These are phyloP conservation scores for Penicillium lagena DNA, from an alignment of 495 filamentous ascomycete genomes.

Conservation along the genomic window DNA sequence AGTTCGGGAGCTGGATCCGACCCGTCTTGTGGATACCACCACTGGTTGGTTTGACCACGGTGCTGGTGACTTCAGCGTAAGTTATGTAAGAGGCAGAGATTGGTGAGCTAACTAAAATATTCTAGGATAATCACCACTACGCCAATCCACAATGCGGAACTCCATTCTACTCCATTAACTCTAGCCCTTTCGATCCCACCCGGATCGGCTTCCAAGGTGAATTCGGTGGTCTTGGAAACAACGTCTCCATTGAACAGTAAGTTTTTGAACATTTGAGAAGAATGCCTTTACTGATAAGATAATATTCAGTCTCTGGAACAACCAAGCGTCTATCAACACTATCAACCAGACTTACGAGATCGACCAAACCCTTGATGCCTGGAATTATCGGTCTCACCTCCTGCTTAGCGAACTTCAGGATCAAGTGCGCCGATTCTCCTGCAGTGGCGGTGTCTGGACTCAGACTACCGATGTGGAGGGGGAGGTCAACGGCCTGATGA, in stretches of 20 bases:
- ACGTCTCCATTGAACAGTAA: slow-evolving; percentile 45
- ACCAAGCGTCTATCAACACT: slow-evolving; percentile 42
- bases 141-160: slow-evolving; percentile 64
- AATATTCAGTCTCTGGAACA: slow-evolving; percentile 44
- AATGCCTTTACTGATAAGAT: too few species aligned
- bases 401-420: slow-evolving; percentile 49
- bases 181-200: slow-evolving; percentile 49
- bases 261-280: too few species aligned
- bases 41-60: slow-evolving; percentile 59
- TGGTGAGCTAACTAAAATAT: too few species aligned
- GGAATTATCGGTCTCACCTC: slow-evolving; percentile 56
- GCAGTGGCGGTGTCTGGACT: slow-evolving; percentile 57
- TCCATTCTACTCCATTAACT: slow-evolving; percentile 51
- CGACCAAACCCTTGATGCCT: slow-evolving; percentile 46
- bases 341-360: slow-evolving; percentile 66
- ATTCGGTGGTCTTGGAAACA: slow-evolving; percentile 60
- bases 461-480: slow-evolving; percentile 70
- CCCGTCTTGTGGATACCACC: slow-evolving; percentile 51
- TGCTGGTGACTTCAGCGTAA: slow-evolving; percentile 47
- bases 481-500: slow-evolving; percentile 64
- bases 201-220: slow-evolving; percentile 64
- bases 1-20: slow-evolving; percentile 51
- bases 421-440: slow-evolving; percentile 50
- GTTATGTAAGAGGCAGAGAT: too few species aligned
- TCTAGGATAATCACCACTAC: slow-evolving; percentile 58